Evolutionary conservation across 2,329 filamentous ascomycete species (phyloP), one percentile per base, ranked within the genome.

Genomic region (Paraphoma sp.): DNA sequence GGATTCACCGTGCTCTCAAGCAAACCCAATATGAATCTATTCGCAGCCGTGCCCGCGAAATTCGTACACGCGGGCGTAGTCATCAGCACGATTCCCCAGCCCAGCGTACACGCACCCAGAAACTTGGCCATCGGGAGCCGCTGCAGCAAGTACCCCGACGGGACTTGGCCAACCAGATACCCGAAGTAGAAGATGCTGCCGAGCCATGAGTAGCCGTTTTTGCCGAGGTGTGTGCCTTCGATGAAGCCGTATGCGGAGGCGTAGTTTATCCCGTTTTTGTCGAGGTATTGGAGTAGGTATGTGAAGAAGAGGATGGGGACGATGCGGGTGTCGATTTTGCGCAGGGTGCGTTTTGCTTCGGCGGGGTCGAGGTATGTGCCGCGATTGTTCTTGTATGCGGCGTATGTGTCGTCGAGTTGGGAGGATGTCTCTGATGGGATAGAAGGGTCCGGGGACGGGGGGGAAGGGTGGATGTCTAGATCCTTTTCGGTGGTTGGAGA

Each of bases 211-310:
- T 84, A 86, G 30, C 56, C 56, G 50, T 59, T 59, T 17, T 49
- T 50, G 9, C 52, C 56, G 7, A 86, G 73, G 51, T 84, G 70
- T 0, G 81, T 82, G 1, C 78, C 81, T 33, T 80, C 68, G 43
- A 81, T 70, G 11, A 84, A 67, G 0, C 82, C 82, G 61, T 81
- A 84, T 0, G 79, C 79, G 53, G 78, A 80, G 7, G 82, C 81
- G 67, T 84, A 84, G 62, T 82, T 83, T 69, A 82, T 78, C 0
- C 78, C 76, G 64, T 82, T 82, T 70, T 80, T 80, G 55, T 80
- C 77, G 4, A 80, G 69, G 54, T 79, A 76, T 52, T 79, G 77
- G 42, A 79, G 51, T 4, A 79, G 63, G 57, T 79, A 75, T 10
- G 60, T 72, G 54, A 75, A 67, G 60, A 74, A 74, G 0, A 75